A percentile compares a stretch with the other conserved stretches of the same genome.
phyloP scores from a whole-genome alignment of 2,329 filamentous ascomycete species.

The Aureobasidium sp. region DNA sequence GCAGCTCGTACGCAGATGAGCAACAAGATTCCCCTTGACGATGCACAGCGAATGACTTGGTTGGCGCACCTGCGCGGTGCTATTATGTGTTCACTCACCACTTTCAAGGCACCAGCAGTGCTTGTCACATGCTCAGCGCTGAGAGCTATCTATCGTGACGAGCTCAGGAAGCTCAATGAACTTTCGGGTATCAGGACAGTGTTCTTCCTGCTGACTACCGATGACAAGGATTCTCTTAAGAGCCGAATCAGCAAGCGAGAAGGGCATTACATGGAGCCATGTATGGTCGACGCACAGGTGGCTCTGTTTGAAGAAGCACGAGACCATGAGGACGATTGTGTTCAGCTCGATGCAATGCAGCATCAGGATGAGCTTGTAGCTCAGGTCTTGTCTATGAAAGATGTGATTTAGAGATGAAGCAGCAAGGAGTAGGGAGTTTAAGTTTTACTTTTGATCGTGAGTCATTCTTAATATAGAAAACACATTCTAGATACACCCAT shows the following conservation, averaged over 20 bases:
- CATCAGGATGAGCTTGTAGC: slow-evolving; percentile 16
- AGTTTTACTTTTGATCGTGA: too few species aligned
- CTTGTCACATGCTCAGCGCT: slow-evolving; percentile 38
- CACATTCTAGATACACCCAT: too few species aligned
- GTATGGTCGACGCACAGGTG: slow-evolving; percentile 33
- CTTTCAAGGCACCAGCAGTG: slow-evolving; percentile 25
- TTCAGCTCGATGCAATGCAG: slow-evolving; percentile 27
- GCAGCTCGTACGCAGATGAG: slow-evolving; percentile 69
- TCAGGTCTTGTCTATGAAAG: background rate
- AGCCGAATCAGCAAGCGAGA: slow-evolving; percentile 25
- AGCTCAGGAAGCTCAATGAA: slow-evolving; percentile 24
- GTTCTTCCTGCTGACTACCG: slow-evolving; percentile 34
- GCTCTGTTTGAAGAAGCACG: slow-evolving; percentile 27
- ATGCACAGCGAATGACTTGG: slow-evolving; percentile 97
- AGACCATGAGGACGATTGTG: slow-evolving; percentile 30
- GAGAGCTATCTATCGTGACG: slow-evolving; percentile 29
- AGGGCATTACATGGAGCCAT: slow-evolving; percentile 33
- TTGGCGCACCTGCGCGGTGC: slow-evolving; percentile 49
- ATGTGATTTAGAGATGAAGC: too few species aligned
- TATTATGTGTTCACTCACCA: slow-evolving; percentile 18
- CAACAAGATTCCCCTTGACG: slow-evolving; percentile 73
- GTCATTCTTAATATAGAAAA: too few species aligned
- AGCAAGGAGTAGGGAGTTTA: too few species aligned
- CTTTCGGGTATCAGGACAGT: slow-evolving; percentile 20
- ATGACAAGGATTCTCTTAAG: slow-evolving; percentile 25